Percentiles rank a stretch among this genome's conserved stretches.
Conservation (phyloP, 768 basidiomycete species). For the Termitomyces eurrhizus region DNA sequence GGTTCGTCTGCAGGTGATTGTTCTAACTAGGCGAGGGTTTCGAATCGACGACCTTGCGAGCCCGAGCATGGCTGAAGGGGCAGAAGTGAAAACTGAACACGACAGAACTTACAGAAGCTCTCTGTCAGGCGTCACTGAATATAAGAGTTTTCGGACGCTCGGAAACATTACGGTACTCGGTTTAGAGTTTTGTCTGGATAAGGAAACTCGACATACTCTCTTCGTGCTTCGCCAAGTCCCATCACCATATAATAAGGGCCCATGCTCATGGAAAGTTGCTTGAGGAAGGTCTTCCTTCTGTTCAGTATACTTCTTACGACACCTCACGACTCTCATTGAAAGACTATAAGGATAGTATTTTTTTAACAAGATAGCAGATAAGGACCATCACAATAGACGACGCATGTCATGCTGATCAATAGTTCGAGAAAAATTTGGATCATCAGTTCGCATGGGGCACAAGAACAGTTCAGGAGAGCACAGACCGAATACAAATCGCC, state of each 20-base stretch:
- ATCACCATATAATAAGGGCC: background rate
- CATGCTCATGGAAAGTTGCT: background rate
- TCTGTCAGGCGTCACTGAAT: background rate
- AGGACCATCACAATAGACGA: background rate
- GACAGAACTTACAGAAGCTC: background rate
- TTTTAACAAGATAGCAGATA: background rate
- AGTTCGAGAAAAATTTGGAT: too few relatives aligned
- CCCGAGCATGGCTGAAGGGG: constrained; percentile 7
- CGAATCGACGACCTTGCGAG: constrained; percentile 8
- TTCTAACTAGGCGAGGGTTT: background rate
- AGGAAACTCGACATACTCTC: background rate
- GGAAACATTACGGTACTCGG: constrained; percentile 19
- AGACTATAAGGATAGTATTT: background rate
- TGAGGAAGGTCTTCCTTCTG: background rate
- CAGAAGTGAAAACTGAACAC: background rate
- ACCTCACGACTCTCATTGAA: background rate
- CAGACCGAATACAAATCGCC: background rate
- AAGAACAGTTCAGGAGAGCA: background rate
- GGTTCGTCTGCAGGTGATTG: background rate
- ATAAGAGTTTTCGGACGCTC: constrained; percentile 6
- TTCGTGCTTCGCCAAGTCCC: background rate
- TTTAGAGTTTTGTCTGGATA: background rate
- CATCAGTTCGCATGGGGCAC: background rate
- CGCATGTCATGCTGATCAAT: background rate
- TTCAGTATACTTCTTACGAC: background rate